Conservation (phyloP, 176 grass and related monocot genomes). For the Paspalum notatum region DNA sequence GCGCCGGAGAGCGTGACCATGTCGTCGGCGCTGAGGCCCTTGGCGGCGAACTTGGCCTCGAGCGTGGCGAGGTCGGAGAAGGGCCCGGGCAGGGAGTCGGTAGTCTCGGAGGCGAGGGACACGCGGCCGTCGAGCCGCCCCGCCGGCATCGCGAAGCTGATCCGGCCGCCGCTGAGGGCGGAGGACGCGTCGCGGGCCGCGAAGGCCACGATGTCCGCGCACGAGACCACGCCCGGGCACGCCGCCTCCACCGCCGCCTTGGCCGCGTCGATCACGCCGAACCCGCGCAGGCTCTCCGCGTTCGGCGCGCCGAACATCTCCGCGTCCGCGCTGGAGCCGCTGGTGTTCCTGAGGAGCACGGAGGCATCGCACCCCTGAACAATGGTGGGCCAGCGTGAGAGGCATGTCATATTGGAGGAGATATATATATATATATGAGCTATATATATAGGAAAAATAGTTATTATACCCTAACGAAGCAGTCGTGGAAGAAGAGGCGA, state of each 20-base stretch:
- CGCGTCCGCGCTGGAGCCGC: not conserved
- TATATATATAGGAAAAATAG: too few species aligned
- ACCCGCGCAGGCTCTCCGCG: not conserved
- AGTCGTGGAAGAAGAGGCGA: constrained; percentile 31
- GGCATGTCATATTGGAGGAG: too few species aligned
- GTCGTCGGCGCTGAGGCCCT: constrained; percentile 24
- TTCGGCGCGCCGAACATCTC: not conserved
- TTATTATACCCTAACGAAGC: not conserved
- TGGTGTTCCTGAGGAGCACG: not conserved
- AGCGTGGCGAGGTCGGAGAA: constrained; percentile 21
- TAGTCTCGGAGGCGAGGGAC: not conserved
- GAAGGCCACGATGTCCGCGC: not conserved
- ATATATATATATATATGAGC: too few species aligned
- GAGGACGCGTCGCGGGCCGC: not conserved
- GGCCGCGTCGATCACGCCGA: not conserved
- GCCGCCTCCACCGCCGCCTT: not conserved
- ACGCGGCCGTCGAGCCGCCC: constrained; percentile 1
- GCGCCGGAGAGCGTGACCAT: constrained; percentile 41
- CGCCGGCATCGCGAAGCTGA: not conserved
- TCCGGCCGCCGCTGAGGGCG: not conserved
- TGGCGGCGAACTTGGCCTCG: constrained; percentile 3
- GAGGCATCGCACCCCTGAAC: constrained; percentile 22
- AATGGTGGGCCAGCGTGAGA: too few species aligned
- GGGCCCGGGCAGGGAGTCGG: constrained; percentile 1
- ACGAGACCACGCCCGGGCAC: not conserved